Evolutionary conservation across 768 basidiomycete species (phyloP).

Genomic region (Saitozyma sp.): DNA sequence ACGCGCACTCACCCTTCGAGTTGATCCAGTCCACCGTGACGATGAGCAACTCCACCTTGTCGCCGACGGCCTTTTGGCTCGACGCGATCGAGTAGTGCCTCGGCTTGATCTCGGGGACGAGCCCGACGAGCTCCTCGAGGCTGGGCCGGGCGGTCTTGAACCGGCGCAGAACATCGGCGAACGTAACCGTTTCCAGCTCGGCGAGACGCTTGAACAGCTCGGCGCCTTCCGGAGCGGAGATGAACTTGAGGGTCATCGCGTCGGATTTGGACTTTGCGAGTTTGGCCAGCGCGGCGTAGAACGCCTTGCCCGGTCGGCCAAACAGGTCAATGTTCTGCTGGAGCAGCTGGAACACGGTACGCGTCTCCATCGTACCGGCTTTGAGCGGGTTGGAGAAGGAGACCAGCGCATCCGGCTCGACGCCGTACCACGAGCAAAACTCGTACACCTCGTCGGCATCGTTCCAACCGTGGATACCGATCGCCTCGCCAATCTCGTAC

Average conservation of each 20-base stretch:
- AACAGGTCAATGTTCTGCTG: conserved; percentile 97
- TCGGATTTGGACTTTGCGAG: conserved; percentile 72
- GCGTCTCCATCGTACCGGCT: conserved; percentile 73
- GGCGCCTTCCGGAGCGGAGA: conserved; percentile 85
- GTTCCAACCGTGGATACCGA: conserved; percentile 98
- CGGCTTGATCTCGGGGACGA: conserved; percentile 93
- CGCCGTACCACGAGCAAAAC: conserved; percentile 90
- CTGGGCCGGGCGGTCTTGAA: conserved; percentile 78
- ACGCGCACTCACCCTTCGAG: conserved; percentile 66
- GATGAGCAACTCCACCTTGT: conserved; percentile 89
- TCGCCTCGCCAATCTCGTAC: conserved; percentile 94
- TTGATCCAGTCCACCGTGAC: conserved; percentile 95
- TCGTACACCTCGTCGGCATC: conserved; percentile 80
- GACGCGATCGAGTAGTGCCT: conserved; percentile 98
- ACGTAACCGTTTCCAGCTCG: conserved; percentile 92
- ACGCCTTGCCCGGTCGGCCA: conserved; percentile 91
- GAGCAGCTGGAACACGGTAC: conserved; percentile 90
- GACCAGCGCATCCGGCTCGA: conserved; percentile 74
- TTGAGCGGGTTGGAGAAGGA: conserved; percentile 68
- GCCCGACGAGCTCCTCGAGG: conserved; percentile 79
- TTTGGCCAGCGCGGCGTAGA: conserved; percentile 82
- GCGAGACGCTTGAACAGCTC: conserved; percentile 92
- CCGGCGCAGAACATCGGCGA: conserved; percentile 76
- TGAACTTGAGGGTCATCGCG: conserved; percentile 79
- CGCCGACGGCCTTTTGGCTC: conserved; percentile 89